Evolutionary conservation across 2,329 filamentous ascomycete species (phyloP), one percentile per base, ranked within the genome.

Genomic region (Trichoderma guizhouense): DNA sequence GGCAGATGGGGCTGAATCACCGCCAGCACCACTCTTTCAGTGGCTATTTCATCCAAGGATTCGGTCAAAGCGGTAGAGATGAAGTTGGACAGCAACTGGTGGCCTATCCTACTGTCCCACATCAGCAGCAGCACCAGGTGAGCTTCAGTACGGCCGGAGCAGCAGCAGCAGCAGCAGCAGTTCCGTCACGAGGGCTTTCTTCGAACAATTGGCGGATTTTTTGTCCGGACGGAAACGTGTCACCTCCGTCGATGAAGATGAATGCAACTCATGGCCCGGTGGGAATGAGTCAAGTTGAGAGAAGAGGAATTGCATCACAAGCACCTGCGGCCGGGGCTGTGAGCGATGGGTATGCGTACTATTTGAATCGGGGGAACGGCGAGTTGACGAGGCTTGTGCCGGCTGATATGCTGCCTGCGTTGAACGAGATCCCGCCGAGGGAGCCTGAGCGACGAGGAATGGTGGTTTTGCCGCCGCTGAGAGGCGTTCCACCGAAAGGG

Each of bases 311-410:
- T 7, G 18, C 15, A 30, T 5, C 28, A 28, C n/a, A 58, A 3
- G 24, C 21, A 14, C n/a, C 24, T 34, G 47, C 6, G 1, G n/a
- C 47, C 11, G 21, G 58, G 24, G 28, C 53, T 12, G 32, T 66
- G 18, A 39, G 71, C 2, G 66, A 61, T 36, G 77, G 72, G 15
- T 86, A 83, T 70, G 83, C 81, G 2, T 90, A 90, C 77, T 88
- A 83, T 74, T 84, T 86, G 67, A 83, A 86, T 66, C 83, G 88
- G 7, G 85, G 85, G 9, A 84, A 88, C 72, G 88, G 88, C 4
- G 79, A 82, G 61, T 86, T 84, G 72, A 89, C 88, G 6, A 82
- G 85, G 3, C 83, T 90, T 0, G 81, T 90, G 15, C 87, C 87
- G 0, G 88, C 86, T 0, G 88, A 90, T 73, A 81, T 84, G 79